A percentile compares a stretch with the other conserved stretches of the same genome.
Evolutionary conservation across 2,329 filamentous ascomycete genomes (phyloP).

Genomic region (Domatiomyces catenatus): DNA sequence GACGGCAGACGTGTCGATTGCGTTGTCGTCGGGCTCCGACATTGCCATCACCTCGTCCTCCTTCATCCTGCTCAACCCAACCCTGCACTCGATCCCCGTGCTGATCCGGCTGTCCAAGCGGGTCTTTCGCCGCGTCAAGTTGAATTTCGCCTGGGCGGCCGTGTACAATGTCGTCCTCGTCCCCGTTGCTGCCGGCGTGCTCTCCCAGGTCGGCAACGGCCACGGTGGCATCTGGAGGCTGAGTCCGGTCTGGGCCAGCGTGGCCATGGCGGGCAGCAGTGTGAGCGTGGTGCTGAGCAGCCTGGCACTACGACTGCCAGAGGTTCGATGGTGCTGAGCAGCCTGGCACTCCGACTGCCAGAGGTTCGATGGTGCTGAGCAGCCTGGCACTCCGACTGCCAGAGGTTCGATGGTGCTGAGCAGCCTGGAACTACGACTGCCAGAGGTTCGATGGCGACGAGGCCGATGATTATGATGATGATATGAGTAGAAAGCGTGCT

Average conservation of each 20-base stretch:
- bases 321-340: constrained; percentile 3
- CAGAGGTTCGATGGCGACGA: constrained; percentile 5
- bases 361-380: constrained; percentile 8
- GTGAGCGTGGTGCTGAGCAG: constrained; percentile 78
- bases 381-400: constrained; percentile 51
- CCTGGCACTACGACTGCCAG: constrained; percentile 45
- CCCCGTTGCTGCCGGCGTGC: constrained; percentile 64
- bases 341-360: too few species aligned
- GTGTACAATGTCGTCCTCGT: constrained; percentile 67
- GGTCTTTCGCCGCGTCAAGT: constrained; percentile 62
- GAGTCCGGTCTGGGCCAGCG: constrained; percentile 55
- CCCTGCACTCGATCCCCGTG: constrained; percentile 54
- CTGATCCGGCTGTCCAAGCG: constrained; percentile 54
- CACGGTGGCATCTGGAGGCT: constrained; percentile 26
- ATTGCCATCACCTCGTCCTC: constrained; percentile 68
- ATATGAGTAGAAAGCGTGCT: neutral
- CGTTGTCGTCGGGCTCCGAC: constrained; percentile 65
- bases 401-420: constrained; percentile 69
- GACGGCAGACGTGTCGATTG: constrained; percentile 68
- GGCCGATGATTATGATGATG: neutral
- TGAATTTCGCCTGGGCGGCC: constrained; percentile 77
- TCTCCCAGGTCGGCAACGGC: constrained; percentile 44
- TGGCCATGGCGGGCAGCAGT: constrained; percentile 87
- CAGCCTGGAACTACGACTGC: constrained; percentile 52
- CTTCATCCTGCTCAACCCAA: constrained; percentile 62